Evolutionary conservation across 1,139 yeast species (phyloP), one percentile per base, ranked within the genome.

Genomic region (Candida pseudocylindracea): DNA sequence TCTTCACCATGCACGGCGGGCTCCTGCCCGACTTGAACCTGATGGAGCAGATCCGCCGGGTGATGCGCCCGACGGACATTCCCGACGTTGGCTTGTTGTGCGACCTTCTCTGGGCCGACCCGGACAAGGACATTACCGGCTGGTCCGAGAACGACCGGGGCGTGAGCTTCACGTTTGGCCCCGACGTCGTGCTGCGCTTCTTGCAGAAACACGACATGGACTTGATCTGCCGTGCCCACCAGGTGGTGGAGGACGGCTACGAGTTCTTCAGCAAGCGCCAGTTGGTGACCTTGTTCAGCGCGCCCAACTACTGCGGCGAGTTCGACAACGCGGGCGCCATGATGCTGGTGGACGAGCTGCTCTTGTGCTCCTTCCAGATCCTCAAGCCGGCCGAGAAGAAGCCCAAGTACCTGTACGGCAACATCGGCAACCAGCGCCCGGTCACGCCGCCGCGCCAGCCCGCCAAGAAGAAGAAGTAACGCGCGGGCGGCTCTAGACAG

Each of bases 71-170:
- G 41, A 88, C 96, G 31, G 96, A 88, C 60, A 83, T 88, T 46
- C 96, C 98, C 34, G 96, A 88, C 54, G 91, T 80, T 39, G 95
- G 98, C 26, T 66, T 88, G 48, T 65, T 88, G 44, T 85, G 95
- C 60, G 98, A 88, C 56, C 67, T 88, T 52, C 66, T 85, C 46
- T 88, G 98, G 98, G 78, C 94, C 5, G 98, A 88, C 54, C 98
- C 98, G 27, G 96, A 85, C 55, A 81, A 85, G 56, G 95, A 83
- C 55, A 81, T 85, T 44, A 81, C 91, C 31, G 96, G 95, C 11
- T 88, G 96, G 96, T 75, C 91, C 40, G 96, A 88, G 57, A 88
- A 88, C 53, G 96, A 88, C 56, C 75, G 96, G 56, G 96, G 96
- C 48, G 95, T 88, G 36, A 81, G 94, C 10, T 88, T 81, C 54